Evolutionary conservation across 2,329 filamentous ascomycete species (phyloP).

Genomic region (Ceratocystis variospora): DNA sequence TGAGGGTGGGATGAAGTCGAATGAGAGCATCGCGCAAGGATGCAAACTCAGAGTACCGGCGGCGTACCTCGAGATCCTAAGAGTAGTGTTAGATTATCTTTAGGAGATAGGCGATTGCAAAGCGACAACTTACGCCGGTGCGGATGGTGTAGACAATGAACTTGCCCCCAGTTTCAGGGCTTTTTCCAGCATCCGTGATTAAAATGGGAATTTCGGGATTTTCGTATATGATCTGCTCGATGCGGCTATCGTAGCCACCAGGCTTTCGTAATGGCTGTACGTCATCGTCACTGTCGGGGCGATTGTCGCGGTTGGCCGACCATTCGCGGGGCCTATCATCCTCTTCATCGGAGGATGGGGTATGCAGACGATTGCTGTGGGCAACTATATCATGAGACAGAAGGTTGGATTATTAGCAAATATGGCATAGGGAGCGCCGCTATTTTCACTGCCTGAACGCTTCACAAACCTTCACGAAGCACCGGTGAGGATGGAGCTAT

Average conservation of each 20-base stretch:
- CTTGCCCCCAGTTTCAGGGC: conserved; percentile 74
- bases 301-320: conserved; percentile 22
- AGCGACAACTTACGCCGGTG: conserved; percentile 55
- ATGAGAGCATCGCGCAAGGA: conserved; percentile 80
- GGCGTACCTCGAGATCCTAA: conserved; percentile 85
- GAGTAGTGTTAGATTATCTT: conserved; percentile 11
- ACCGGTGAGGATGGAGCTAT: conserved; percentile 51
- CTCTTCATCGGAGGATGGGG: conserved; percentile 16
- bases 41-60: conserved; percentile 92
- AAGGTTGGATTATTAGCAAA: not conserved
- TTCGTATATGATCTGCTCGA: conserved; percentile 95
- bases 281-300: conserved; percentile 33
- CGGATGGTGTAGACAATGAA: conserved; percentile 97
- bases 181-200: conserved; percentile 93
- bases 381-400: conserved; percentile 1
- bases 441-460: not conserved
- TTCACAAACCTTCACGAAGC: conserved; percentile 42
- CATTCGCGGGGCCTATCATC: conserved; percentile 5
- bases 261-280: conserved; percentile 52
- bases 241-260: conserved; percentile 82
- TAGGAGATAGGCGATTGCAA: conserved; percentile 10
- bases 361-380: conserved; percentile 9
- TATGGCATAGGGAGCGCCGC: not conserved
- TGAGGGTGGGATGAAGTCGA: conserved; percentile 81
- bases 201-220: conserved; percentile 79